Base-by-base conservation (phyloP, 2,329 filamentous ascomycete genomes). In the Stenocarpella maydis region DNA sequence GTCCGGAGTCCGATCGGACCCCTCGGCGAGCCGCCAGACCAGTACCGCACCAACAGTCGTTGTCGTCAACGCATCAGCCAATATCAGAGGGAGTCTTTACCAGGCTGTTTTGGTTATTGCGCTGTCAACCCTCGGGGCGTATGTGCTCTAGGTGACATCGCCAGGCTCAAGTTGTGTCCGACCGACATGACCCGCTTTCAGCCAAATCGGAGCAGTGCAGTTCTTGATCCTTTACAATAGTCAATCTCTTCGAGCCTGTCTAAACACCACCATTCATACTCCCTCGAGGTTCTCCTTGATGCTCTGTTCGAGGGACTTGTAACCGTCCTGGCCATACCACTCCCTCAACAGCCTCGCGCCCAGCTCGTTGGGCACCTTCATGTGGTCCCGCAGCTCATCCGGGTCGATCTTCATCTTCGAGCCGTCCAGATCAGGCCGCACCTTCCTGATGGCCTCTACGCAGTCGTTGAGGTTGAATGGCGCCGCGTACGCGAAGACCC, bases 291-390 rank as follows among this genome's bases (percentile, higher is more conserved):
- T 69, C 43, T 65, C 61, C 19, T 41, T 52, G 6, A 71, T 21
- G 12, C 60, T 65, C 37, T 69, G 65, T 14, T 70, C 66, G 19
- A 69, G 39, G 7, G 67, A 34, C 39, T 58, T 72, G 55, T 71
- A 67, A 9, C 52, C 73, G 26, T 70, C 61, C 49, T 70, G 74
- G 63, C 72, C 74, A 60, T 71, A 73, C 49, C 70, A 68, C 49
- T 73, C 72, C 60, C 70, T 75, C 70, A 73, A 64, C 37, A 73
- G 66, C 47, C 45, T 64, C 52, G 63, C 61, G 1, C 55, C 65
- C 7, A 69, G 47, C 17, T 60, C 65, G 15, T 66, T 52, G 17
- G 53, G 64, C 3, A 69, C 34, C 26, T 65, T 66, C 24, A 21
- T 60, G 19, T 67, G 54, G 21, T 61, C 52, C n/a, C 45, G 39